A percentile compares a stretch with the other conserved stretches of the same genome.
These are phyloP conservation scores for Viridothelium virens DNA, from an alignment of 495 filamentous ascomycete genomes.

Conservation along the genomic window DNA sequence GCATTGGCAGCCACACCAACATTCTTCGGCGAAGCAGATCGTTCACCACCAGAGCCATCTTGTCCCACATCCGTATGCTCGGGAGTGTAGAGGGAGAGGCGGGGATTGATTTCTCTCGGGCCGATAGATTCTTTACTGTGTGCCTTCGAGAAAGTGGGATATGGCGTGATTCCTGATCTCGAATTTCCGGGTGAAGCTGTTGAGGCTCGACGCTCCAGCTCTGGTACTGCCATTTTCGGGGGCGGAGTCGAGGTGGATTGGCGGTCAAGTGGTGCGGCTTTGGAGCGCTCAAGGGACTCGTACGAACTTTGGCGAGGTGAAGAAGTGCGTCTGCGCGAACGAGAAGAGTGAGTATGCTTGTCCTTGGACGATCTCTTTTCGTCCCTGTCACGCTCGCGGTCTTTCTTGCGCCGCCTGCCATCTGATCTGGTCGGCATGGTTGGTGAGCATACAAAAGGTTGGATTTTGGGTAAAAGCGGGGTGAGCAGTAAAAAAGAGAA, in stretches of 20 bases:
- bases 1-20: constrained; percentile 27
- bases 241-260: constrained; percentile 14
- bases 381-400: constrained; percentile 29
- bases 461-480: not conserved
- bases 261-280: constrained; percentile 4
- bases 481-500: not conserved
- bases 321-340: constrained; percentile 9
- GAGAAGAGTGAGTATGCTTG: constrained; percentile 10
- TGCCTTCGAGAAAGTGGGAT: constrained; percentile 80
- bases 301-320: not conserved
- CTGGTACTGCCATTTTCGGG: constrained; percentile 30
- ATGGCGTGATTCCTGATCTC: constrained; percentile 57
- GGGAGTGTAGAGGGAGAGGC: constrained; percentile 58
- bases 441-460: constrained; percentile 11
- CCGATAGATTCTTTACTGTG: constrained; percentile 76
- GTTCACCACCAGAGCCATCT: constrained; percentile 32
- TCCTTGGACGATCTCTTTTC: constrained; percentile 10
- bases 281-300: constrained; percentile 1
- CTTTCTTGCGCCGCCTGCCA: constrained; percentile 26
- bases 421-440: constrained; percentile 12
- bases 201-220: constrained; percentile 35
- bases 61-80: constrained; percentile 69
- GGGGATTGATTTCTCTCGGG: constrained; percentile 49
- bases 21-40: constrained; percentile 15
- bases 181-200: constrained; percentile 27